Base-by-base conservation (phyloP, 495 filamentous ascomycete species). In the Immersiella caudata region DNA sequence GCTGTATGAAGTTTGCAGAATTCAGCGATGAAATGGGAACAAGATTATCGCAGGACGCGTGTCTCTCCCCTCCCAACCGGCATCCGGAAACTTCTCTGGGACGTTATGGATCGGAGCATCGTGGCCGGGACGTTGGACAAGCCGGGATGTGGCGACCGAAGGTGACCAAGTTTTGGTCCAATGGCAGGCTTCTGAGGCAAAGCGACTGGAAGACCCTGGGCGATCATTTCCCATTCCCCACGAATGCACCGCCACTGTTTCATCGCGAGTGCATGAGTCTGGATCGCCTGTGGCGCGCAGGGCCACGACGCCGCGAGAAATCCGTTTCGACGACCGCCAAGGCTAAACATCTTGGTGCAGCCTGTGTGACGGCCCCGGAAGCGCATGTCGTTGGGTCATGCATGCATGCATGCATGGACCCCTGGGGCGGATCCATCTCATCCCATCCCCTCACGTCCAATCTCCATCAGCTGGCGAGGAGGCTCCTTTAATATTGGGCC, bases 211-310 rank as follows among this genome's bases (percentile, higher is more conserved):
- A 65, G 27, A 68, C 62, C 64, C 67, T 68, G 66, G 61, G 71
- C 54, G 66, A 74, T 73, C 70, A 73, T 73, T 73, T 76, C 73
- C 73, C 67, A 64, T 62, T 50, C 64, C 67, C 51, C 61, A 29
- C 51, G 63, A 21, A 35, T 46, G 52, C 61, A 65, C 63, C 52
- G 63, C 63, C 63, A 67, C 68, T 66, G 55, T 66, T 66, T 74
- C 71, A 75, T 59, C 16, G 33, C 1, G 11, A 33, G 22, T 2
- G 18, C 18, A 16, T 26, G 65, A 61, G 66, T 68, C 60, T 63
- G 52, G 69, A 55, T 55, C 59, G 36, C 49, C 57, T 61, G 60
- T 65, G 63, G 52, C 51, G 63, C 52, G 35, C 25, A 25, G 21
- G 60, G 4, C n/a, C n/a, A n/a, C n/a, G n/a, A n/a, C n/a, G n/a